Conservation (phyloP, 345 rosid genomes). For the Brassica cretica region DNA sequence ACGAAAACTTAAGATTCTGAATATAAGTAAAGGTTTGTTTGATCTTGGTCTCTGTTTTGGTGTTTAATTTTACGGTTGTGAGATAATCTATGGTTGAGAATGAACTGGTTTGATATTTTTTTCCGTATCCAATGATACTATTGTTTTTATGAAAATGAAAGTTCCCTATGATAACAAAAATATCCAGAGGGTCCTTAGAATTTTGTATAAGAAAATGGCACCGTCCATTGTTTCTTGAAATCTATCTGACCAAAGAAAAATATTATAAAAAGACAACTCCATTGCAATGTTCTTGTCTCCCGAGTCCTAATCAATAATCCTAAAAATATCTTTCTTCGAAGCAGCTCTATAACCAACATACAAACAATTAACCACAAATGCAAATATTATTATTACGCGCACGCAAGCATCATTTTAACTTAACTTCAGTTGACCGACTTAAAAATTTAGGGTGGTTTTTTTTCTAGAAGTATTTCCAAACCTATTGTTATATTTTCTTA, state of each 20-base stretch:
- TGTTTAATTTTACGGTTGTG: background rate
- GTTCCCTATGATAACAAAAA: background rate
- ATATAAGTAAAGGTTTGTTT: background rate
- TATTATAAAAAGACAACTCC: background rate
- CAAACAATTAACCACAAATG: background rate
- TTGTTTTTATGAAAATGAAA: background rate
- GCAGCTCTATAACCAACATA: background rate
- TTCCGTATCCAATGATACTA: background rate
- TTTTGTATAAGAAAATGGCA: constrained; percentile 10
- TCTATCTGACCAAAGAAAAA: background rate
- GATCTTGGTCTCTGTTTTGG: background rate
- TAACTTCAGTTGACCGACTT: background rate
- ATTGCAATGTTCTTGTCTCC: background rate
- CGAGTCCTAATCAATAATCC: constrained; percentile 23
- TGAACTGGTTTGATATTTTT: background rate
- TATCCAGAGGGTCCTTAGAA: constrained; percentile 6
- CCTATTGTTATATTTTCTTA: too few relatives aligned
- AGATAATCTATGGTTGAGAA: background rate
- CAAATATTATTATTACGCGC: background rate
- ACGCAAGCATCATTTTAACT: background rate
- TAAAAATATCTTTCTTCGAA: constrained; percentile 14
- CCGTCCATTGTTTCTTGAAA: constrained; percentile 34
- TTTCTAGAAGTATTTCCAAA: too few relatives aligned
- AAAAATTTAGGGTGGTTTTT: too few relatives aligned
- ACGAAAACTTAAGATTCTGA: background rate